phyloP scores from a whole-genome alignment of 2,329 filamentous ascomycete genomes.

The Leptosphaerulina australis region DNA sequence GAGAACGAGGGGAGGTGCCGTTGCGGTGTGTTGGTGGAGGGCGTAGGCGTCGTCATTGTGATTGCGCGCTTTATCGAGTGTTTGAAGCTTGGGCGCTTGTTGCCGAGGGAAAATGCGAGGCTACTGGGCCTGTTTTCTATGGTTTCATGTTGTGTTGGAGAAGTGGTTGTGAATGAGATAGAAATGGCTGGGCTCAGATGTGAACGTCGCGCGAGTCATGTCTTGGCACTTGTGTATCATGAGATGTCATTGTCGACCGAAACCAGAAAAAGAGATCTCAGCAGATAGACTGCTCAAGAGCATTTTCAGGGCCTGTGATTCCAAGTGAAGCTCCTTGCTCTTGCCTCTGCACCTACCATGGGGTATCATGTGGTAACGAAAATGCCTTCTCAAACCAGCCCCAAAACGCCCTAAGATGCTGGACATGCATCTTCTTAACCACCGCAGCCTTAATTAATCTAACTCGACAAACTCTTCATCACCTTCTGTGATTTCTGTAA shows the following conservation, averaged over 20 bases:
- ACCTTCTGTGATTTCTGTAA: conserved; percentile 28
- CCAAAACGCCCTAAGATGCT: neutral
- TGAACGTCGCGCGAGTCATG: conserved; percentile 30
- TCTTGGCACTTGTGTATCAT: conserved; percentile 25
- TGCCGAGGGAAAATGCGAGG: neutral
- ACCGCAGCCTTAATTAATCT: no score
- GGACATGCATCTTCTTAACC: neutral
- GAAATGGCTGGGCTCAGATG: conserved; percentile 1
- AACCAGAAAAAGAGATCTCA: neutral
- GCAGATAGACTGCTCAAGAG: neutral
- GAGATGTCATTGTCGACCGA: neutral
- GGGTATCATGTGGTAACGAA: conserved; percentile 2
- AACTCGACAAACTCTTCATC: conserved; percentile 37
- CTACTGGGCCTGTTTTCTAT: conserved; percentile 1
- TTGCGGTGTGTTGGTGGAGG: conserved; percentile 46
- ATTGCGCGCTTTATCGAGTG: neutral
- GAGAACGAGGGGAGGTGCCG: conserved; percentile 48
- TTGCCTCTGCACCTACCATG: neutral
- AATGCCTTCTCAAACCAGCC: neutral
- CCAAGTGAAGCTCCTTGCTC: no score
- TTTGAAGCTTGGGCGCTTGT: neutral
- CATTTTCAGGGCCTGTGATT: neutral
- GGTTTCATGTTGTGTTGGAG: conserved; percentile 21
- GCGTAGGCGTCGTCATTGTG: conserved; percentile 47
- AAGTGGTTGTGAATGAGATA: conserved; percentile 4